These are phyloP conservation scores for Wallacemonas rigidus DNA, from an alignment of 208 protist species.

Conservation along the genomic window DNA sequence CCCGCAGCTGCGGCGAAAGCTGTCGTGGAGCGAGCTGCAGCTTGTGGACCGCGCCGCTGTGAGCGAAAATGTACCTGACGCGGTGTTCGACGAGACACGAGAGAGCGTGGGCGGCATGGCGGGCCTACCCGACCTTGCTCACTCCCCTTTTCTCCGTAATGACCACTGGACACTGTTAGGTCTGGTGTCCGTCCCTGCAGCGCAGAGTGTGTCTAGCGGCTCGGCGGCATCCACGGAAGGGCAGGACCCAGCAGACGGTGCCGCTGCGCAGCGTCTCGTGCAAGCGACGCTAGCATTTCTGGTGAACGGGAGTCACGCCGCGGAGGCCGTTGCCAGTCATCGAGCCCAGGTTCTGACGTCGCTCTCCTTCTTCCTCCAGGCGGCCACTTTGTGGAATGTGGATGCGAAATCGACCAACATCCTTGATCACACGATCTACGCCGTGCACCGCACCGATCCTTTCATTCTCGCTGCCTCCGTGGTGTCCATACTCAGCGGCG, in stretches of 20 bases:
- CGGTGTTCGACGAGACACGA: too few species aligned
- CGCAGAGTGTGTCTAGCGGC: neutral
- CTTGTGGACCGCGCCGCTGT: neutral
- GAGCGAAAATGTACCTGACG: neutral
- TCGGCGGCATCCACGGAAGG: neutral
- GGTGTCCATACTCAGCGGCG: constrained; percentile 20
- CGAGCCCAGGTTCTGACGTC: constrained; percentile 1
- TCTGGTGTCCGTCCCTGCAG: neutral
- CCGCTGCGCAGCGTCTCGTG: neutral
- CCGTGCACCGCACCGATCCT: constrained; percentile 47
- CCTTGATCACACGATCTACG: constrained; percentile 31
- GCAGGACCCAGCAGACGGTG: neutral
- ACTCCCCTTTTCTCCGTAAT: neutral
- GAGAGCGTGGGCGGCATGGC: neutral
- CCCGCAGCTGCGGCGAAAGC: neutral
- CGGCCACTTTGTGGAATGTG: constrained; percentile 23
- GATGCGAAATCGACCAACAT: constrained; percentile 17
- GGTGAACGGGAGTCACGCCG: neutral
- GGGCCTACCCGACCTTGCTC: neutral
- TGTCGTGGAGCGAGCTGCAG: neutral
- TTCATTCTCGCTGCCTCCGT: constrained; percentile 55
- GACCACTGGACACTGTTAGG: constrained; percentile 17
- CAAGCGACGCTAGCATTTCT: neutral
- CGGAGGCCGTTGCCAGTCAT: neutral
- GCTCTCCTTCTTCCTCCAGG: constrained; percentile 33